phyloP scores from a whole-genome alignment of 164 flowering plant genomes.

The Nymphaea colorata region DNA sequence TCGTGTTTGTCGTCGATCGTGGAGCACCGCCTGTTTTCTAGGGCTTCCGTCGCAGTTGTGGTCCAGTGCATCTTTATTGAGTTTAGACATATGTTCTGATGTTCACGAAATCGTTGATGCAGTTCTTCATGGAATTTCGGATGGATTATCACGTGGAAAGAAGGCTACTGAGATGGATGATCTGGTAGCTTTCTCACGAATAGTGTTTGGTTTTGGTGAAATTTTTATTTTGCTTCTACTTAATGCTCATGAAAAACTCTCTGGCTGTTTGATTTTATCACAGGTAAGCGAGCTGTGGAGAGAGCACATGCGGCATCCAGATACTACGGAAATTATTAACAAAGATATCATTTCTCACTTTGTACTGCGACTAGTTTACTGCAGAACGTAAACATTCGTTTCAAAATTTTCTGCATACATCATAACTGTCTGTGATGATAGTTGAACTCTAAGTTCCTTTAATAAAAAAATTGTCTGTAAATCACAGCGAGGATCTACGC shows the following conservation, averaged over 20 bases:
- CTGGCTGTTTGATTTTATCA: not conserved
- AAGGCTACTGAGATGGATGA: slow-evolving; percentile 68
- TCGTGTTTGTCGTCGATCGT: not conserved
- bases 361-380: slow-evolving; percentile 82
- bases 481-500: slow-evolving; percentile 67
- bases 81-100: too few species aligned
- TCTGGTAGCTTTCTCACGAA: slow-evolving; percentile 27
- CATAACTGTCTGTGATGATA: too few species aligned
- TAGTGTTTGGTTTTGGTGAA: not conserved
- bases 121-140: slow-evolving; percentile 79
- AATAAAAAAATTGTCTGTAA: too few species aligned
- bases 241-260: not conserved
- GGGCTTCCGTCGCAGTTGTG: not conserved
- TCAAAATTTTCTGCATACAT: slow-evolving; percentile 3
- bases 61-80: not conserved
- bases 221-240: not conserved
- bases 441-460: too few species aligned
- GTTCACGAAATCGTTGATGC: slow-evolving; percentile 6
- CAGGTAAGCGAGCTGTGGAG: slow-evolving; percentile 51
- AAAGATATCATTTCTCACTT: slow-evolving; percentile 90
- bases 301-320: slow-evolving; percentile 57
- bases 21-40: not conserved
- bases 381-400: slow-evolving; percentile 52
- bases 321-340: slow-evolving; percentile 34
- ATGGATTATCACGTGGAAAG: slow-evolving; percentile 82